Evolutionary conservation across 306 rosid genomes (phyloP), one percentile per base, ranked within the genome.

Genomic region (Malus sieversii): DNA sequence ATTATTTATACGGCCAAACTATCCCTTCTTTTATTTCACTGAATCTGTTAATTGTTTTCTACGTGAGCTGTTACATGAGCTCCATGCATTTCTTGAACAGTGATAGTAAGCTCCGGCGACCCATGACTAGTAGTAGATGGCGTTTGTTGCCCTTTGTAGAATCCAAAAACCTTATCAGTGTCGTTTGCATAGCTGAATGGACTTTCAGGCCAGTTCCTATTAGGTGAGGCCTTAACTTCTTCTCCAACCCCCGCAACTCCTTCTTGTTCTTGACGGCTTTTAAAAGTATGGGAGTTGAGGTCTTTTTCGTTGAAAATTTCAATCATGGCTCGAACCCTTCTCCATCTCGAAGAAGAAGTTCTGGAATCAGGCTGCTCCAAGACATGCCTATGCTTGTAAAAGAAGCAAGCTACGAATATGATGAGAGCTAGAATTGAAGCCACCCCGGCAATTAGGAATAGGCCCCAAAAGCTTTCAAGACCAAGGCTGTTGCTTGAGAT

Each of bases 381-480:
- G 10, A 78, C 35, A 48, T 85, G 81, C 55, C 62, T 83, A 8
- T 89, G 74, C 66, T 84, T 68, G 75, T 84, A 33, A 0, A 86
- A 20, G 60, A 91, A 91, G 25, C 63, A 81, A 5, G 62, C 19
- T 33, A 45, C 72, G 55, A 75, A 85, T 27, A 84, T 20, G 4
- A 76, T 10, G 9, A 90, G 81, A 33, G 93, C 86, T 6, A 30
- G 14, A 12, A 83, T 2, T 6, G 89, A 88, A 71, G 87, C 75
- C 58, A 42, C n/a, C 19, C 89, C 86, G 0, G 83, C 84, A 22
- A 90, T 62, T 44, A 92, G 87, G 79, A 88, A 90, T 8, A 90
- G 82, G 4, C 92, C 96, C 92, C 93, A 87, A 51, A 91, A 89
- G 82, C 95, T 89, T 12, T 82, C 85, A 5, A 92, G 83, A 33